Evolutionary conservation across 2,329 filamentous ascomycete genomes (phyloP), one percentile per base, ranked within the genome.

Genomic region (Colletotrichum incanum): DNA sequence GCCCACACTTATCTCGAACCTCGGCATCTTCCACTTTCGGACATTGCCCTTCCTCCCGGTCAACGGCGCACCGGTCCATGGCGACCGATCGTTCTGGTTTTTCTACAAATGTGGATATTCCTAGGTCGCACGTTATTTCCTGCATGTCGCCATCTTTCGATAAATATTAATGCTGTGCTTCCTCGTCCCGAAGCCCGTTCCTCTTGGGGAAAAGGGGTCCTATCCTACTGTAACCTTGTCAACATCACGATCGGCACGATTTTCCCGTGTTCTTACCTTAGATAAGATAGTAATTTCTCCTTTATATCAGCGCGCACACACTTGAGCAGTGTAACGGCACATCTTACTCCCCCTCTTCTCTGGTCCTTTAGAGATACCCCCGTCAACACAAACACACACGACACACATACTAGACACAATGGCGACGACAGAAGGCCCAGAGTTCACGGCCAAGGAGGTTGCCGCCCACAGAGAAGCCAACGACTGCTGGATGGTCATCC

Each of bases 401-500:
- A n/a, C 56, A 67, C 23, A 54, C 39, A 34, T 16, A 43, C 41
- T 18, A 52, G 39, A 31, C 45, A 73, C 41, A 45, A 71, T 71
- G 61, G 62, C 65, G 28, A 55, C 61, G 65, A 67, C 74, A 65
- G 73, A 77, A 69, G 73, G 68, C 34, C 66, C 63, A 34, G 78
- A 80, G 68, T 82, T 78, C 74, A 79, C 80, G 58, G 74, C 78
- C 39, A 82, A 82, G 68, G 82, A 87, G 56, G 82, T 91, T 37
- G 85, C 86, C 11, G 79, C 79, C 39, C 89, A 91, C 77, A 88
- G 84, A 58, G 83, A 75, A 7, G 79, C 79, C 16, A 78, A 81
- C 14, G 86, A 90, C 76, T 77, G 85, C 20, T 91, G 88, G 88
- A 83, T 90, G 76, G 80, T 85, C 28, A 84, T 91, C 39, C 87